Evolutionary conservation across 768 basidiomycete species (phyloP).

Genomic region (Tulasnella sp.): DNA sequence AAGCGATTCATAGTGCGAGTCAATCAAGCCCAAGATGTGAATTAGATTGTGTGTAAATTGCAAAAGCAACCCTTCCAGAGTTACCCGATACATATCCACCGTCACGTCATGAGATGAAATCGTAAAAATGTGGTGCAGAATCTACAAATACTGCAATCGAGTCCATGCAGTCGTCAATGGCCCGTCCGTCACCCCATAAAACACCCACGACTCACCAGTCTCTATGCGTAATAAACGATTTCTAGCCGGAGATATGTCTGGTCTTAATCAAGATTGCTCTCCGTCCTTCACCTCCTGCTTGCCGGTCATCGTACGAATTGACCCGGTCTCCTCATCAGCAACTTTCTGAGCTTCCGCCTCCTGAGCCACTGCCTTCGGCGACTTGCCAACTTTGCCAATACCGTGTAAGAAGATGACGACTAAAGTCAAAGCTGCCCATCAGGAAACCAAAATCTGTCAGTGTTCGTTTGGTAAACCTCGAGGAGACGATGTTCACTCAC

Average conservation of each 20-base stretch:
- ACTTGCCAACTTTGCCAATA: slow-evolving; percentile 30
- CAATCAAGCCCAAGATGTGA: neutral
- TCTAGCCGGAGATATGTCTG: neutral
- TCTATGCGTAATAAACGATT: neutral
- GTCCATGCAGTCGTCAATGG: neutral
- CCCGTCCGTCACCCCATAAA: neutral
- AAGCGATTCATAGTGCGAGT: too few species aligned
- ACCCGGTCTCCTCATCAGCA: neutral
- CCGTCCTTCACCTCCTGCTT: neutral
- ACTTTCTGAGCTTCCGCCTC: slow-evolving; percentile 7
- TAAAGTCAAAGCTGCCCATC: neutral
- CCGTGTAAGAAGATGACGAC: slow-evolving; percentile 29
- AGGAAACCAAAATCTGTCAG: neutral
- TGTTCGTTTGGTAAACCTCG: neutral
- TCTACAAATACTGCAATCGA: neutral
- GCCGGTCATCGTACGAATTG: neutral
- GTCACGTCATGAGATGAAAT: neutral
- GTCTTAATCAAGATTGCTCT: neutral
- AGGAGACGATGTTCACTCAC: slow-evolving; percentile 40
- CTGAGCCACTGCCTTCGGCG: neutral
- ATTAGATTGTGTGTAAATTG: neutral
- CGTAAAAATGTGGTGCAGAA: neutral
- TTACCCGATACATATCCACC: neutral
- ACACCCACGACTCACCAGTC: neutral
- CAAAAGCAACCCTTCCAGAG: neutral